These are phyloP conservation scores for Herpetomonas samuelpessoai DNA, from an alignment of 208 protist genomes.

Conservation along the genomic window DNA sequence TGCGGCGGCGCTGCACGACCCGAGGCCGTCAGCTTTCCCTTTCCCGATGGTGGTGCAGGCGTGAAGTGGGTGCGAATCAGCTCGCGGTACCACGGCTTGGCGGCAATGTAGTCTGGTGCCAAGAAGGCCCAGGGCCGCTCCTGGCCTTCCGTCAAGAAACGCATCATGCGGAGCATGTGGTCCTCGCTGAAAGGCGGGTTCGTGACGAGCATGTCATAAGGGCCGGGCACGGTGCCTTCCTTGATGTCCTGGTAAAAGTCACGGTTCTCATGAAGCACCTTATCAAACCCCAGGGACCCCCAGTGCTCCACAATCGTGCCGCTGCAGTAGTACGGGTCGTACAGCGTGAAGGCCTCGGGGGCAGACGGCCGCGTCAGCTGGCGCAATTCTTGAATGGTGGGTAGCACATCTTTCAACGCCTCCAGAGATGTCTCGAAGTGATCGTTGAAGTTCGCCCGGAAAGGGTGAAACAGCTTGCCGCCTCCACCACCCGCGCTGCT, in stretches of 20 bases:
- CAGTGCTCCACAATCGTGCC: slow-evolving; percentile 51
- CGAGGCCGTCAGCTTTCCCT: slow-evolving; percentile 19
- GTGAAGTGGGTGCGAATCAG: slow-evolving; percentile 34
- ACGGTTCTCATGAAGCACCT: slow-evolving; percentile 84
- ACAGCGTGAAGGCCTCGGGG: slow-evolving; percentile 56
- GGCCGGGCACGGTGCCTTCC: slow-evolving; percentile 34
- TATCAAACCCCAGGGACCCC: slow-evolving; percentile 39
- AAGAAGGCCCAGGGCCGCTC: slow-evolving; percentile 63
- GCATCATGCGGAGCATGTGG: slow-evolving; percentile 56
- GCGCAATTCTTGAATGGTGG: slow-evolving; percentile 47
- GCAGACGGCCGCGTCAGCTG: slow-evolving; percentile 46
- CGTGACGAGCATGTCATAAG: slow-evolving; percentile 78
- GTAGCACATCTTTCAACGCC: slow-evolving; percentile 57
- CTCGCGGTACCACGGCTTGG: slow-evolving; percentile 58
- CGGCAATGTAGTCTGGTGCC: slow-evolving; percentile 66
- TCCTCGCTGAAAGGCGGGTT: slow-evolving; percentile 82
- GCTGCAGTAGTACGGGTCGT: slow-evolving; percentile 90
- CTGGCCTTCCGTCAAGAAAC: slow-evolving; percentile 28
- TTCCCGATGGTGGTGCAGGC: slow-evolving; percentile 20
- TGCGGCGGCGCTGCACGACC: slow-evolving; percentile 1
- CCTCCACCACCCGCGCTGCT: background rate
- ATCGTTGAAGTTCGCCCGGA: slow-evolving; percentile 75
- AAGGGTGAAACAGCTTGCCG: slow-evolving; percentile 26
- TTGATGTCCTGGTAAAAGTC: slow-evolving; percentile 79
- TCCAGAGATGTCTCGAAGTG: slow-evolving; percentile 73